Base-by-base conservation (phyloP, 164 flowering plant species). In the Nelumbo lutea region DNA sequence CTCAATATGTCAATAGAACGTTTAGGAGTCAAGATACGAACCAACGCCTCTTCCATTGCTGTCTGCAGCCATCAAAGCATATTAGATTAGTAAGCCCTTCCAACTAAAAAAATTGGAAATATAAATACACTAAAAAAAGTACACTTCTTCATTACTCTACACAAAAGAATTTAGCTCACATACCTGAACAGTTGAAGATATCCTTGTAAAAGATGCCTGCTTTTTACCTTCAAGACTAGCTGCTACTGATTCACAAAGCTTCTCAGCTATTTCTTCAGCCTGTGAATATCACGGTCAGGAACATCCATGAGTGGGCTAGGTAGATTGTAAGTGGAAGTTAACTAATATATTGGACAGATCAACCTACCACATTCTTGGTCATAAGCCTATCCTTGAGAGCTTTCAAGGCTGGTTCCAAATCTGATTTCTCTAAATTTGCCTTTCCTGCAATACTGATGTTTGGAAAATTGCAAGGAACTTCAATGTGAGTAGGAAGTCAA, bases 241-340 rank as follows among this genome's bases (percentile, higher is more conserved):
- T 62, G 93, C 87, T 6, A 93, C 98, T 5, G 98, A 93, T 79
- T 93, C 98, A 81, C 98, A 93, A 55, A 93, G 96, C 79, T 93
- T 90, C 81, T 87, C 96, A 71, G 98, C 96, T 71, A 93, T 93
- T 75, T 90, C 98, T 83, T 93, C 98, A 47, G 98, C 98, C 98
- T 93, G 80, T 4, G 27, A 62, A 61, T 61, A 14, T 9, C 66
- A 66, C 55, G 61, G 40, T 9, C 50, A 9, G 14, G 6, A 65
- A 57, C 13, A 14, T 11, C n/a, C 50, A 76, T 47, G 47, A 67
- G 58, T 66, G 67, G 51, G 14, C n/a, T 62, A 14, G 8, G 7
- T 46, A 64, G 39, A 63, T 72, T 60, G n/a, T 42, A 50, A 8
- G 11, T 15, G 5, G 43, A 68, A 55, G 11, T 43, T 5, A 15